Conservation (phyloP, 2,329 filamentous ascomycete genomes). For the Graphilbum ipis-grandicollis region DNA sequence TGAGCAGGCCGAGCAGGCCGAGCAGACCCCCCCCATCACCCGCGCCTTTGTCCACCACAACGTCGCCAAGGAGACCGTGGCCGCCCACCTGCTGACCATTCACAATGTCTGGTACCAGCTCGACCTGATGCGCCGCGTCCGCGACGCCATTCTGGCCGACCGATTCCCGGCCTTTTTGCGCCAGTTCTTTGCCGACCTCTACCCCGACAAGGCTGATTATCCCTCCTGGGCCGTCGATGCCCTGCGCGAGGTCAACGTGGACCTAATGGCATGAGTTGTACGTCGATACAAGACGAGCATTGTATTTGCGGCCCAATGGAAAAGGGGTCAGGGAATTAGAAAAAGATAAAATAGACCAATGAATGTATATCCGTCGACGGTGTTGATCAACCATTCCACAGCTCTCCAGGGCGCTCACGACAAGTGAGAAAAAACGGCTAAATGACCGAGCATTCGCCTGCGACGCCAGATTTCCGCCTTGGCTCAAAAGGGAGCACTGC, state of each 20-base stretch:
- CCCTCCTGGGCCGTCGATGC: slow-evolving; percentile 77
- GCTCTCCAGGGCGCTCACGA: no score
- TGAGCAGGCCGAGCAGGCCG: no score
- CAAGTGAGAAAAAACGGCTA: no score
- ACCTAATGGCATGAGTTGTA: slow-evolving; percentile 32
- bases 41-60: slow-evolving; percentile 84
- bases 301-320: no score
- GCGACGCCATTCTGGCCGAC: slow-evolving; percentile 68
- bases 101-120: slow-evolving; percentile 94
- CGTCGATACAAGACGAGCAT: no score
- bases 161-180: slow-evolving; percentile 61
- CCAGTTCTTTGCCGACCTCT: slow-evolving; percentile 60
- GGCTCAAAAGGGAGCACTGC: no score
- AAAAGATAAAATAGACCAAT: no score
- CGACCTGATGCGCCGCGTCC: slow-evolving; percentile 57
- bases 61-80: slow-evolving; percentile 83
- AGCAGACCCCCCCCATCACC: slow-evolving; percentile 41
- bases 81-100: slow-evolving; percentile 69
- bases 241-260: slow-evolving; percentile 61
- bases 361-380: no score
- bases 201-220: slow-evolving; percentile 48
- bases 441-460: no score
- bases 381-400: no score
- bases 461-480: no score
- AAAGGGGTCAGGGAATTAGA: no score